Base-by-base conservation (phyloP, 2,329 filamentous ascomycete species). In the Chaetomium globosum region DNA sequence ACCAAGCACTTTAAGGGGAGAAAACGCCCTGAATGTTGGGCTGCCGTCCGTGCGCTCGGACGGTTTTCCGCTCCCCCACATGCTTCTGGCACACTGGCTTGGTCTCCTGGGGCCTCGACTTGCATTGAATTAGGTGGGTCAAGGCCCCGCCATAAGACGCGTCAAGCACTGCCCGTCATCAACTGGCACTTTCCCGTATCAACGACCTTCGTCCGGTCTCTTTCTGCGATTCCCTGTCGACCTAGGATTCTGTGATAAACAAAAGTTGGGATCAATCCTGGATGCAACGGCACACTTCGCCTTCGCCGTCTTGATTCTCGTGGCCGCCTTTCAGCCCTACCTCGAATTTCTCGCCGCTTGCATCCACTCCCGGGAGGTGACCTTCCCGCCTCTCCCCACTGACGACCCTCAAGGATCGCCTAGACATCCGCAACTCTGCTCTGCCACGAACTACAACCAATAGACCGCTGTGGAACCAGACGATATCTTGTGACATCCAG, bases 1-100 rank as follows among this genome's bases (percentile, higher is more conserved):
- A 31, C 57, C 57, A 36, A 59, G 46, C 57, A 31, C 4, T 26
- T 39, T 39, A 16, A 43, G 26, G 10, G 48, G 51, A 53, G 21
- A 26, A 4, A 53, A 30, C 58, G 12, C 56, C 48, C 46, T 60
- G 46, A 39, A 60, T 60, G 52, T 60, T 55, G 51, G 16, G 23
- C 26, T 33, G 28, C 21, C 26, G 51, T 62, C 51, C 31, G 59
- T 56, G 51, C 52, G n/a, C 58, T 28, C 53, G 43, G 59, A 43
- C 36, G 57, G 51, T 56, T 21, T 43, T 31, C 61, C 66, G 31
- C 23, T 19, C 58, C 63, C 63, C 64, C 57, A 64, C 64, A 43
- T 51, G 30, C 36, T 10, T 52, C 9, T 36, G 33, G 33, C 33
- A 36, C 33, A 36, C 33, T 36, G 33, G 33, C 33, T 36, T 36